Evolutionary conservation across 2,329 filamentous ascomycete genomes (phyloP), one percentile per base, ranked within the genome.

Genomic region (Cladosporium colombiae): DNA sequence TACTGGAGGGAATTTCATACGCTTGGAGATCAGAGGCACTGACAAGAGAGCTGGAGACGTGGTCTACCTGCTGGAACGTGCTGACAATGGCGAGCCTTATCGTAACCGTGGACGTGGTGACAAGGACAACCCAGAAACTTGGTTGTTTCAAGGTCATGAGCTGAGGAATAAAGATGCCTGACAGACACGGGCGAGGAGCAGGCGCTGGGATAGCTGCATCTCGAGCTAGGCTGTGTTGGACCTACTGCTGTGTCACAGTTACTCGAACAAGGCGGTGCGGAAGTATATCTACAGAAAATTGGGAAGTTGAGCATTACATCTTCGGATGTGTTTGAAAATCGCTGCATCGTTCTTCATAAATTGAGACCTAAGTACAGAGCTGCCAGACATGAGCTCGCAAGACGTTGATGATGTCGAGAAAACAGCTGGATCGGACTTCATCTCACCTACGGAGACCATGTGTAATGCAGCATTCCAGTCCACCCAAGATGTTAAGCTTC

Each of bases 321-420:
- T 53, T 6, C 13, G 3, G n/a, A n/a, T 29, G 3, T 16, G 7
- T 53, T 52, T 52, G 6, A 6, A n/a, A n/a, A n/a, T n/a, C n/a
- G n/a, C n/a, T n/a, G 6, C 16, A n/a, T n/a, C 16, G 6, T 25
- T 7, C 11, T 8, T 3, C 8, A 4, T 23, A 2, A 49, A 21
- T 23, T 13, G 5, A 49, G 16, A 49, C 10, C 1, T 6, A 13
- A 27, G 2, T n/a, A 27, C 5, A 23, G n/a, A 33, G 10, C 53
- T 57, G 8, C 8, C n/a, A n/a, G 14, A 40, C 11, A 62, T 53
- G 60, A 62, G 49, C 6, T 1, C 27, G 2, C 21, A 29, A 3
- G 46, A 55, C 11, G 14, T 44, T 8, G 60, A 62, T 29, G 60
- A 62, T 21, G 29, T 62, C 11, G 60, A 62, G 49, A 62, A 62